Conservation (phyloP, 2,329 filamentous ascomycete species). For the Zasmidium citrigriseum region DNA sequence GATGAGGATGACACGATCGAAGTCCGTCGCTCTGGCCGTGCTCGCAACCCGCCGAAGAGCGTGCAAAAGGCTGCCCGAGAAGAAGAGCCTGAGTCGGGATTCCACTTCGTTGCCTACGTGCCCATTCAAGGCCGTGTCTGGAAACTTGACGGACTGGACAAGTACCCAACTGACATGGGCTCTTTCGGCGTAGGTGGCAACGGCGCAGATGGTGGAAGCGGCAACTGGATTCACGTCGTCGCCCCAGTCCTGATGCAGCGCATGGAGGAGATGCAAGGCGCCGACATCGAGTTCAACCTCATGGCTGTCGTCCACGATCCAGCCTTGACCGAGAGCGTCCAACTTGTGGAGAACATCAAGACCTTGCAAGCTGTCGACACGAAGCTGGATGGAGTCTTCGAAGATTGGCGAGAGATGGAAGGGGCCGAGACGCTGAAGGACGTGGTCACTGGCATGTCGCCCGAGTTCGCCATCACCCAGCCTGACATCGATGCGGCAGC, state of each 20-base stretch:
- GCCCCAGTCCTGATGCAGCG: constrained; percentile 65
- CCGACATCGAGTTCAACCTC: constrained; percentile 72
- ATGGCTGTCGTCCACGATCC: constrained; percentile 73
- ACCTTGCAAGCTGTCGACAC: constrained; percentile 43
- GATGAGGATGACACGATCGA: not conserved
- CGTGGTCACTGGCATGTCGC: constrained; percentile 18
- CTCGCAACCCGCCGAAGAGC: constrained; percentile 19
- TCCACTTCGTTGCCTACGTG: constrained; percentile 89
- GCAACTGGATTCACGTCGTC: constrained; percentile 68
- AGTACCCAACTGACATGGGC: constrained; percentile 67
- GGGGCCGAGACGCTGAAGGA: constrained; percentile 24
- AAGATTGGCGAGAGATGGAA: constrained; percentile 47
- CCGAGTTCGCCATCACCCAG: constrained; percentile 28
- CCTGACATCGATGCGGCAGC: constrained; percentile 37
- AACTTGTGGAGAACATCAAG: constrained; percentile 48
- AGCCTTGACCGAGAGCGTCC: constrained; percentile 47
- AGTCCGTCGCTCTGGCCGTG: constrained; percentile 28
- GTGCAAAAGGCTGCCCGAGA: constrained; percentile 40
- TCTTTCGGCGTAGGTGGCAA: constrained; percentile 34
- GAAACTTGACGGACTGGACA: constrained; percentile 85
- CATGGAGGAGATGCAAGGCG: constrained; percentile 67
- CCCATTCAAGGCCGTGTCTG: constrained; percentile 73
- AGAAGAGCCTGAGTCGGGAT: constrained; percentile 63
- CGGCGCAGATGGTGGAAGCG: constrained; percentile 39
- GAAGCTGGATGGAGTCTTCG: constrained; percentile 40